These are phyloP conservation scores for Candida jianshihensis DNA, from an alignment of 805 yeast species.

Conservation along the genomic window DNA sequence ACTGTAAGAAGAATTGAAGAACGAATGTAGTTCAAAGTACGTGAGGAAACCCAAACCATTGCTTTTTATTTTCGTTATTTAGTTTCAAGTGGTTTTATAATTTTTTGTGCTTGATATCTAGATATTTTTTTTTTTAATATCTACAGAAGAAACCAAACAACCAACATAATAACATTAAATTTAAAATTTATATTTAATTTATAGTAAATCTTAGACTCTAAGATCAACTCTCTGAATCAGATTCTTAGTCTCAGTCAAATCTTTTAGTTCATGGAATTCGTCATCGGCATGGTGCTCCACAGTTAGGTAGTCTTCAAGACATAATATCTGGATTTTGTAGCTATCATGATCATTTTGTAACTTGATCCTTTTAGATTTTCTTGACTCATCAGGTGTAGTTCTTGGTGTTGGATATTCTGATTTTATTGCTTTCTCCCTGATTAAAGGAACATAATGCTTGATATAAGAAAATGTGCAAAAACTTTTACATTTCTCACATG, in stretches of 20 bases:
- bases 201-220: neutral
- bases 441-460: conserved; percentile 13
- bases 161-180: neutral
- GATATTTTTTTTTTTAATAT: too few relatives aligned
- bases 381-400: conserved; percentile 10
- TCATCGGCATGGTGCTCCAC: conserved; percentile 6
- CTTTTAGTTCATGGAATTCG: conserved; percentile 8
- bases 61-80: neutral
- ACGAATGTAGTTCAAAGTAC: conserved; percentile 40
- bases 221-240: conserved; percentile 11
- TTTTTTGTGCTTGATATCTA: neutral
- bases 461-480: conserved; percentile 32
- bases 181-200: neutral
- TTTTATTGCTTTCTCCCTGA: neutral
- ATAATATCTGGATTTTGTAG: conserved; percentile 7
- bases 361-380: conserved; percentile 21
- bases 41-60: conserved; percentile 49
- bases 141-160: neutral
- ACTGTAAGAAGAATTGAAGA: conserved; percentile 36
- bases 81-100: neutral
- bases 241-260: conserved; percentile 12
- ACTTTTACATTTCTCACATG: conserved; percentile 29
- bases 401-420: conserved; percentile 14
- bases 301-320: conserved; percentile 21
- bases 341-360: conserved; percentile 9